These are phyloP conservation scores for Aegilops speltoides DNA, from an alignment of 176 grass and related monocot species.

Conservation along the genomic window DNA sequence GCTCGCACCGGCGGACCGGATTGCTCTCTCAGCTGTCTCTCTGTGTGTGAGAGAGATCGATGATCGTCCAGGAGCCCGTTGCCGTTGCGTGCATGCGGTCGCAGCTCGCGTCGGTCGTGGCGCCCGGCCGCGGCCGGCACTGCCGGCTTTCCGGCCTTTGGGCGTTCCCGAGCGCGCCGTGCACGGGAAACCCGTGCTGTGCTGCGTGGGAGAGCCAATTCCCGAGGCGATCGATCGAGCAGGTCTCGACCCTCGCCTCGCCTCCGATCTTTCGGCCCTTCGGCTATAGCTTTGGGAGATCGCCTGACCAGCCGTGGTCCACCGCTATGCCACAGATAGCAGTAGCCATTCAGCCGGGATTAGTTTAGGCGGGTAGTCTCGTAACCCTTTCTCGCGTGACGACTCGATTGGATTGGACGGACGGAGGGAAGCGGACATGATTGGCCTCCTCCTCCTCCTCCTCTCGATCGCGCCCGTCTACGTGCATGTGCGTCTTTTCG, in stretches of 20 bases:
- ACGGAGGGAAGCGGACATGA: background rate
- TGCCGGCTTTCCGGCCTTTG: slow-evolving; percentile 58
- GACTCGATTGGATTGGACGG: slow-evolving; percentile 8
- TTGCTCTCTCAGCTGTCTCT: no score
- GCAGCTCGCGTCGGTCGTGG: slow-evolving; percentile 40
- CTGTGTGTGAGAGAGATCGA: background rate
- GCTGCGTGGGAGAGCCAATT: slow-evolving; percentile 76
- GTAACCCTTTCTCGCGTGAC: slow-evolving; percentile 44
- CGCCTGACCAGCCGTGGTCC: slow-evolving; percentile 29
- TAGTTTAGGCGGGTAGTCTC: background rate
- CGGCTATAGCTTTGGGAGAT: slow-evolving; percentile 38
- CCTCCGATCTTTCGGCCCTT: slow-evolving; percentile 36
- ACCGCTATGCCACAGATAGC: background rate
- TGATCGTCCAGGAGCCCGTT: background rate
- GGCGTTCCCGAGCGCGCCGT: slow-evolving; percentile 62
- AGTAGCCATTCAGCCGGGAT: background rate
- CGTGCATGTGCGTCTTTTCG: slow-evolving; percentile 44
- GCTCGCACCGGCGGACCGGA: background rate
- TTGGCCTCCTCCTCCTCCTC: slow-evolving; percentile 1
- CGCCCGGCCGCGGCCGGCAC: slow-evolving; percentile 28
- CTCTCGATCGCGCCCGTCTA: slow-evolving; percentile 8
- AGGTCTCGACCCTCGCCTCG: background rate
- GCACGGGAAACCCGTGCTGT: slow-evolving; percentile 88
- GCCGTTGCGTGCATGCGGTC: background rate
- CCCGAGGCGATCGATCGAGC: slow-evolving; percentile 47